phyloP scores from a whole-genome alignment of 2,329 filamentous ascomycete genomes.

The Saccharata proteae region DNA sequence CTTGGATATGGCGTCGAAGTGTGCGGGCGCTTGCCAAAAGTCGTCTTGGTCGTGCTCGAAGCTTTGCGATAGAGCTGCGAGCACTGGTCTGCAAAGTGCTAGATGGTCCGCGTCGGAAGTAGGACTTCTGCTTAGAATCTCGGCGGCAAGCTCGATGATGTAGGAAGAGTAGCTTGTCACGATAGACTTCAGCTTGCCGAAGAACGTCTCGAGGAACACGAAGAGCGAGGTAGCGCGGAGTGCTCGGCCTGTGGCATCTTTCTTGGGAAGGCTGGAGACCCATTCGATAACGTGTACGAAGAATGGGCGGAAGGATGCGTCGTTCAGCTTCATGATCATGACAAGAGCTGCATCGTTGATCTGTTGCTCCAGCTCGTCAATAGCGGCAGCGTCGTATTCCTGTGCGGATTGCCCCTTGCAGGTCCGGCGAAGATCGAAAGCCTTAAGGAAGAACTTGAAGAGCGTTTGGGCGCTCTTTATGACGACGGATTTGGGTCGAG shows the following conservation, averaged over 20 bases:
- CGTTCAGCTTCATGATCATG: conserved; percentile 95
- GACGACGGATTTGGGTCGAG: conserved; percentile 66
- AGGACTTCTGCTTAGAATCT: conserved; percentile 38
- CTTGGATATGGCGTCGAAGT: conserved; percentile 62
- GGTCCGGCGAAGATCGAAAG: conserved; percentile 54
- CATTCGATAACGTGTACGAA: conserved; percentile 82
- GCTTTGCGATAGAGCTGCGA: conserved; percentile 59
- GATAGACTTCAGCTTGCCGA: conserved; percentile 79
- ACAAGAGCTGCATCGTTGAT: conserved; percentile 64
- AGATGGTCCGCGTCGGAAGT: conserved; percentile 17
- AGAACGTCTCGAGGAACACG: conserved; percentile 68
- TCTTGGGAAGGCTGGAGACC: conserved; percentile 49
- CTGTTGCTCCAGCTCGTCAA: conserved; percentile 50
- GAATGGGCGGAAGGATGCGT: conserved; percentile 81
- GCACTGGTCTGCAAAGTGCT: conserved; percentile 53
- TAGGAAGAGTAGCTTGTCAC: conserved; percentile 88
- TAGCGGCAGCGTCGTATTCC: conserved; percentile 34
- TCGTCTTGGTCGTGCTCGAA: conserved; percentile 88
- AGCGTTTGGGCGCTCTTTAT: conserved; percentile 60
- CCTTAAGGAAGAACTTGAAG: conserved; percentile 46
- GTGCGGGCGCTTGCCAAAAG: conserved; percentile 88
- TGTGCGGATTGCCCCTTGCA: conserved; percentile 21
- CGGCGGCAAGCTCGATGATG: conserved; percentile 61
- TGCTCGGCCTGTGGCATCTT: conserved; percentile 44
- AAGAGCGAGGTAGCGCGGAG: conserved; percentile 66